Conservation (phyloP, 352 stramenopile species). For the Halophytophthora polymorphica region DNA sequence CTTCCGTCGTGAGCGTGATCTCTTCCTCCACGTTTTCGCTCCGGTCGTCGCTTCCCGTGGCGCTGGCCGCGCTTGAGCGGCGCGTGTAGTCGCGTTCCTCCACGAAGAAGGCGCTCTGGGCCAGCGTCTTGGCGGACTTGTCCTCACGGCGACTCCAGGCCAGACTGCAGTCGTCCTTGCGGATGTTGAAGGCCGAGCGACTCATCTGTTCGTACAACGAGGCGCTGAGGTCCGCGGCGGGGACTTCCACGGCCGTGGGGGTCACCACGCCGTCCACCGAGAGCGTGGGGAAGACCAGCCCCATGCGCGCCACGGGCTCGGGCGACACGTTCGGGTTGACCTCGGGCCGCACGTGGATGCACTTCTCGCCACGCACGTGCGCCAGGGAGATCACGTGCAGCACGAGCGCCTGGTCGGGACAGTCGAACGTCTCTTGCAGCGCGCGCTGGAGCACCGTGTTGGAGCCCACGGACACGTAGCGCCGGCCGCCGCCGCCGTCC, state of each 20-base stretch:
- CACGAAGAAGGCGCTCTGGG: constrained; percentile 44
- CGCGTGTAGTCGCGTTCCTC: constrained; percentile 54
- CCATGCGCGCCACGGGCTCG: constrained; percentile 61
- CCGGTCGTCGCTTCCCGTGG: constrained; percentile 1
- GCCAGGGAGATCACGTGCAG: constrained; percentile 73
- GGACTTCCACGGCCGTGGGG: constrained; percentile 34
- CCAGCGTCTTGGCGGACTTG: constrained; percentile 26
- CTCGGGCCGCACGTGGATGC: constrained; percentile 71
- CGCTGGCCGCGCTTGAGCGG: constrained; percentile 2
- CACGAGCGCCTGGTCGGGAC: constrained; percentile 56
- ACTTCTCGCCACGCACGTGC: constrained; percentile 43
- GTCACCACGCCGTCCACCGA: constrained; percentile 43
- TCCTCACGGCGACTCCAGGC: constrained; percentile 13
- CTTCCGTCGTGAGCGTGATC: constrained; percentile 18
- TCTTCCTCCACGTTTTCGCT: constrained; percentile 6
- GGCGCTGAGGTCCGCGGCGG: constrained; percentile 20
- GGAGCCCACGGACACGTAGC: constrained; percentile 59
- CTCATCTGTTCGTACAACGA: constrained; percentile 46
- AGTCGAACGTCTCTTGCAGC: constrained; percentile 68
- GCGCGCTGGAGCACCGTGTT: constrained; percentile 51
- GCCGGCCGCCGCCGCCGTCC: constrained; percentile 27
- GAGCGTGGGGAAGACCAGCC: constrained; percentile 70
- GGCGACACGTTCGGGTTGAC: constrained; percentile 84
- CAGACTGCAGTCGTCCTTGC: constrained; percentile 32
- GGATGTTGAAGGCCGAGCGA: constrained; percentile 59